phyloP scores from a whole-genome alignment of 2,329 filamentous ascomycete genomes.

The Alternaria ventricosa region DNA sequence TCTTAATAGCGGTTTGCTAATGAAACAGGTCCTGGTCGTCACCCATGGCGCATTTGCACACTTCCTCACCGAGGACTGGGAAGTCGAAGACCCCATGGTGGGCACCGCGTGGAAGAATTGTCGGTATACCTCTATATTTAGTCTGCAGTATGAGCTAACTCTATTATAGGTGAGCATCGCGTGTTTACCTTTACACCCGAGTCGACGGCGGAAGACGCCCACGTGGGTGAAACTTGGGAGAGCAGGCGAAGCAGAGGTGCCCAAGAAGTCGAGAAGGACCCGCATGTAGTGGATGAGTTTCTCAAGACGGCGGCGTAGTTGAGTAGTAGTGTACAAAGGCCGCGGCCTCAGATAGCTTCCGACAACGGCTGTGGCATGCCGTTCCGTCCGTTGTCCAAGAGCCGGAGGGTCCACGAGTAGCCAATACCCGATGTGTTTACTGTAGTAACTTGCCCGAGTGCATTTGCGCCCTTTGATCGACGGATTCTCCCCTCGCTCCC shows the following conservation, averaged over 20 bases:
- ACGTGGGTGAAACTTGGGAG: constrained; percentile 35
- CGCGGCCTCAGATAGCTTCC: constrained; percentile 1
- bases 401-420: neutral
- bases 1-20: constrained; percentile 23
- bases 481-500: neutral
- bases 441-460: neutral
- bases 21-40: constrained; percentile 72
- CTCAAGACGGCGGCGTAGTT: constrained; percentile 18
- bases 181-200: constrained; percentile 36
- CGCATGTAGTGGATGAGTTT: constrained; percentile 39
- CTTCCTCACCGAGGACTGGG: constrained; percentile 83
- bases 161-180: constrained; percentile 34
- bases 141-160: neutral
- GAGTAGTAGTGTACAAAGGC: neutral
- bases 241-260: constrained; percentile 27
- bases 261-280: constrained; percentile 29
- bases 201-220: constrained; percentile 35
- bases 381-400: neutral
- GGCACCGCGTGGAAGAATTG: constrained; percentile 44
- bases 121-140: constrained; percentile 8
- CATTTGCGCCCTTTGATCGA: neutral
- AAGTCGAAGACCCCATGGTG: constrained; percentile 38
- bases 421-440: neutral
- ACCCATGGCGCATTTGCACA: constrained; percentile 86
- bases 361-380: constrained; percentile 3